Base-by-base conservation (phyloP, 352 stramenopile species). In the Globisporangium nagaii region DNA sequence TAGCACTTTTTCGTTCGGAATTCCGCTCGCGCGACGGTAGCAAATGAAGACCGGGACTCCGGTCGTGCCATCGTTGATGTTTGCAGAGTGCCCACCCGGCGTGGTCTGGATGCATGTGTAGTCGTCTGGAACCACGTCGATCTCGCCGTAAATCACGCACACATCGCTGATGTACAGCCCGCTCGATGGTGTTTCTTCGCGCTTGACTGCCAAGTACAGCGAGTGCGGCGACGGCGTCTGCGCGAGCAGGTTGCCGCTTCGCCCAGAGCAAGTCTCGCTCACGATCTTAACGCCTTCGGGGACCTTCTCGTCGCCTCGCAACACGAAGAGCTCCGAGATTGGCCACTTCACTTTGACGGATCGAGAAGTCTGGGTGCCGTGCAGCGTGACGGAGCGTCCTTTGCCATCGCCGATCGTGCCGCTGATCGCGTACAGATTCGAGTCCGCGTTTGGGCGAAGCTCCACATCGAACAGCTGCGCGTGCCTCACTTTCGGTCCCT, bases 41-140 rank as follows among this genome's bases (percentile, higher is more conserved):
- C 85, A 95, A n/a, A 95, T 70, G 46, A 92, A 95, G 56, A 95
- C 75, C 9, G 83, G 78, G 1, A 94, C 68, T 10, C 80, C 85
- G 7, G 62, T 43, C 1, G 79, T 90, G 1, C 84, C 84, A 25
- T 91, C 80, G 60, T 95, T 95, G 22, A 94, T 63, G 53, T 95
- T 95, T 2, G 84, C 85, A 4, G 79, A 89, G 49, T 79, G 58
- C 3, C 84, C 84, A 1, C 63, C 61, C 17, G 81, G 75, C n/a
- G 85, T 95, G 24, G 65, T 70, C 51, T 87, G 42, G 6, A 95
- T 71, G 53, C 75, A 91, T 20, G 60, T 86, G 42, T 89, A 95
- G 25, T 74, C 60, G 15, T 95, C 85, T 11, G 85, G 85, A 4
- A 94, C 62, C 15, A 79, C 73, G 51, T 95, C 85, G 31, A 95